Evolutionary conservation across 1,139 yeast species (phyloP).

Genomic region (Nadsonia starkeyi-henricii): DNA sequence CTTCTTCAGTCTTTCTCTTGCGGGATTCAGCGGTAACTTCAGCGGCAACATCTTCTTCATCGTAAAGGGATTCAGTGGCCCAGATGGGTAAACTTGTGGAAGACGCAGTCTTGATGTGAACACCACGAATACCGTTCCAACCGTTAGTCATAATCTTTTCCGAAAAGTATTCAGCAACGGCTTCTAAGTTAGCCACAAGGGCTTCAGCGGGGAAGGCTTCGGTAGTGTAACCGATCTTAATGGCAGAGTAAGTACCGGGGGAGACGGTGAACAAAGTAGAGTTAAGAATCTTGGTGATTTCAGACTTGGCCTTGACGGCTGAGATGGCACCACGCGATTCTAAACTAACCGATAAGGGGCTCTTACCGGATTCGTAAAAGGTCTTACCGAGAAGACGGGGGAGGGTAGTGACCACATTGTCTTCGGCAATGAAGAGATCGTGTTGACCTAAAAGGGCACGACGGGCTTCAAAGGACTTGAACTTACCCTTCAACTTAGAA

Average conservation of each 20-base stretch:
- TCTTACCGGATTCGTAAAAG: constrained; percentile 48
- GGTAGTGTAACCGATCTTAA: constrained; percentile 50
- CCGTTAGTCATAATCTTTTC: constrained; percentile 22
- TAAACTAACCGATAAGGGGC: constrained; percentile 60
- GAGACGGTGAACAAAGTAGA: constrained; percentile 59
- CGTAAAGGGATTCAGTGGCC: constrained; percentile 47
- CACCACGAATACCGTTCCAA: constrained; percentile 41
- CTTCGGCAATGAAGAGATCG: constrained; percentile 75
- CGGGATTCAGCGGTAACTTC: constrained; percentile 19
- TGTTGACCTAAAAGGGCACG: constrained; percentile 24
- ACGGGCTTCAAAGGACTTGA: constrained; percentile 31
- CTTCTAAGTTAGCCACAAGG: constrained; percentile 39
- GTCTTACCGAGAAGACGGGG: constrained; percentile 75
- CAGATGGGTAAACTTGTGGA: constrained; percentile 83
- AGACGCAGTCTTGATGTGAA: constrained; percentile 51
- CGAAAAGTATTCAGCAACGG: constrained; percentile 39
- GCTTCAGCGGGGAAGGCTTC: constrained; percentile 27
- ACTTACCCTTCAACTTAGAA: constrained; percentile 30
- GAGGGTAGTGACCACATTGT: constrained; percentile 60
- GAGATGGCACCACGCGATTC: constrained; percentile 12
- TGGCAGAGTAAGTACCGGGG: constrained; percentile 52
- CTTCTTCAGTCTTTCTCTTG: constrained; percentile 20
- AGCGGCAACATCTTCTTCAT: constrained; percentile 27
- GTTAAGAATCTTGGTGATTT: constrained; percentile 35
- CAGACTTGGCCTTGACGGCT: constrained; percentile 17